phyloP scores from a whole-genome alignment of 257 asterid genomes.

The Petunia axillaris region DNA sequence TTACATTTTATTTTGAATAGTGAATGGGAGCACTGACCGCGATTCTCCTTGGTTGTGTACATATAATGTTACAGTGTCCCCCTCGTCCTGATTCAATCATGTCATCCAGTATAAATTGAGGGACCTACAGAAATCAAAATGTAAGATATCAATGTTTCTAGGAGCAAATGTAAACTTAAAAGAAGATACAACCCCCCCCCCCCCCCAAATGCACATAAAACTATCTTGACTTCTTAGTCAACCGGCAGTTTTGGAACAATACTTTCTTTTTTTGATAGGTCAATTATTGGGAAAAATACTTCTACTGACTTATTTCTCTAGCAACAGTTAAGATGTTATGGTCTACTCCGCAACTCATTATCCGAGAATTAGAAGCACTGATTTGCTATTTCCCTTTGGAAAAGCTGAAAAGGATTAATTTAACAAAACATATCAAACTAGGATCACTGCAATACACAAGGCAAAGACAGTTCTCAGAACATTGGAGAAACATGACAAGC shows the following conservation, averaged over 20 bases:
- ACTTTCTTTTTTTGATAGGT: no score
- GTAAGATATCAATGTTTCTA: slow-evolving; percentile 19
- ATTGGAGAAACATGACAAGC: neutral
- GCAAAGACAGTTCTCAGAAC: slow-evolving; percentile 9
- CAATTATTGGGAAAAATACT: no score
- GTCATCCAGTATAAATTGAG: slow-evolving; percentile 90
- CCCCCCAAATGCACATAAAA: slow-evolving; percentile 5
- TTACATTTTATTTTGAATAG: slow-evolving; percentile 8
- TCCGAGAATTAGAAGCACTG: neutral
- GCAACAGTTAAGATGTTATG: slow-evolving; percentile 9
- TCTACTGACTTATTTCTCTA: neutral
- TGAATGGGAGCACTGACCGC: slow-evolving; percentile 42
- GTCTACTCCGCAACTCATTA: slow-evolving; percentile 1
- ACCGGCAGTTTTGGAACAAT: neutral
- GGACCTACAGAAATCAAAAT: slow-evolving; percentile 66
- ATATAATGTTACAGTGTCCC: slow-evolving; percentile 79
- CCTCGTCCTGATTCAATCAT: slow-evolving; percentile 94
- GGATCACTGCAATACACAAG: neutral
- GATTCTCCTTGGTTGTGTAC: slow-evolving; percentile 99
- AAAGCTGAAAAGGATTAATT: neutral
- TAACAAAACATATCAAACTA: neutral
- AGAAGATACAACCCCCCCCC: neutral
- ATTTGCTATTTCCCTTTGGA: neutral
- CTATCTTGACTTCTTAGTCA: slow-evolving; percentile 8
- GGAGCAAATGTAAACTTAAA: neutral